These are phyloP conservation scores for Starmera quercuum DNA, from an alignment of 805 yeast genomes.

Conservation along the genomic window DNA sequence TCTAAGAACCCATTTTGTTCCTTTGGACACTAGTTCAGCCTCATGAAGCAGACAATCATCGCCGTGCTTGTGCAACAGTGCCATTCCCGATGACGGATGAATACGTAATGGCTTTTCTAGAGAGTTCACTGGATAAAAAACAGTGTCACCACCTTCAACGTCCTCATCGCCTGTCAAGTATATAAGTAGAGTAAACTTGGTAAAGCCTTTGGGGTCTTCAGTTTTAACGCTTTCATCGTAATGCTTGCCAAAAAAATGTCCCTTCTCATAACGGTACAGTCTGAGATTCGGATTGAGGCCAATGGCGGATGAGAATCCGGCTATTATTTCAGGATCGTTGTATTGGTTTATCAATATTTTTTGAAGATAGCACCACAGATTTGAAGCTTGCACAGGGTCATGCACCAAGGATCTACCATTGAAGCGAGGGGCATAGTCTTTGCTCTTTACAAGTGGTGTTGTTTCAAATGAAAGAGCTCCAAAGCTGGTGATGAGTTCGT, in stretches of 20 bases:
- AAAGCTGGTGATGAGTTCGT: conserved; percentile 5
- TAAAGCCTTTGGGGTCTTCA: conserved; percentile 28
- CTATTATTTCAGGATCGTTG: conserved; percentile 22
- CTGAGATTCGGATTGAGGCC: conserved; percentile 52
- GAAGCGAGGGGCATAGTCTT: conserved; percentile 47
- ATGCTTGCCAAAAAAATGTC: conserved; percentile 54
- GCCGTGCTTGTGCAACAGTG: conserved; percentile 58
- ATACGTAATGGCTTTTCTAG: conserved; percentile 23
- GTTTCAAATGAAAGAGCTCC: conserved; percentile 26
- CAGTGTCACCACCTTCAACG: conserved; percentile 52
- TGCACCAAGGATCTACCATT: conserved; percentile 42
- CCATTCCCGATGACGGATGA: conserved; percentile 47
- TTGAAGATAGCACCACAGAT: conserved; percentile 36
- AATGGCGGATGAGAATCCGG: conserved; percentile 29
- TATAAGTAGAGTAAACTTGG: conserved; percentile 53
- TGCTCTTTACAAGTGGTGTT: conserved; percentile 40
- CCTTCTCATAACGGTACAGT: conserved; percentile 44
- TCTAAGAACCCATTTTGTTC: conserved; percentile 56
- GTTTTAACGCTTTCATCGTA: conserved; percentile 49
- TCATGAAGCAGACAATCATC: conserved; percentile 57
- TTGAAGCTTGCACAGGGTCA: conserved; percentile 29
- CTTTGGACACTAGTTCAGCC: conserved; percentile 41
- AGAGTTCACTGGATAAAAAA: conserved; percentile 31
- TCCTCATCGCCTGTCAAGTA: conserved; percentile 52
- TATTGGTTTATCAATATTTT: conserved; percentile 22